These are phyloP conservation scores for Oryza punctata DNA, from an alignment of 176 grass and related monocot genomes.

Conservation along the genomic window DNA sequence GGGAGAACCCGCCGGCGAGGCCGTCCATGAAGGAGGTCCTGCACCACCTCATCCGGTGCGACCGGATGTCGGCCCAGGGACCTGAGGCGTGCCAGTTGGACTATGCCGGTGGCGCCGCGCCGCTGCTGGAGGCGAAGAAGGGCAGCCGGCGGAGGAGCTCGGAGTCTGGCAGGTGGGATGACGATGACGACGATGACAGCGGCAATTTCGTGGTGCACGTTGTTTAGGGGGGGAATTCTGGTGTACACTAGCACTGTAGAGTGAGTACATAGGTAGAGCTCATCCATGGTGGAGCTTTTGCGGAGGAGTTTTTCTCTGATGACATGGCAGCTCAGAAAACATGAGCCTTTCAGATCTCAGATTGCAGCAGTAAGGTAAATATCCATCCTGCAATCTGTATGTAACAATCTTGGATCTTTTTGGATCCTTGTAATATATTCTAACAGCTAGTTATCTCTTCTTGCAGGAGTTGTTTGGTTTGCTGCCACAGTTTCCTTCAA, in stretches of 20 bases:
- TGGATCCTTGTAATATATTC: neutral
- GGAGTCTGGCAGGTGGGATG: conserved; percentile 34
- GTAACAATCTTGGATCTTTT: neutral
- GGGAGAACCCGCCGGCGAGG: conserved; percentile 45
- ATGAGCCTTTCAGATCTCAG: neutral
- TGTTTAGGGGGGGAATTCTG: conserved; percentile 21
- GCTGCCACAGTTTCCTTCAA: neutral
- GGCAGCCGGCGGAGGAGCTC: conserved; percentile 38
- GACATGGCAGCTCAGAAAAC: neutral
- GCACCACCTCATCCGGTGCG: conserved; percentile 44
- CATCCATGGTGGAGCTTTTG: neutral
- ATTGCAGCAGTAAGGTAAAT: neutral
- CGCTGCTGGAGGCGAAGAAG: conserved; percentile 39
- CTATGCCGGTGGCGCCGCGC: neutral
- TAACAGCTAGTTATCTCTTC: neutral
- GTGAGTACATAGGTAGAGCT: neutral
- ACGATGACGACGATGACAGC: conserved; percentile 30
- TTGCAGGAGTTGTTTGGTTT: neutral
- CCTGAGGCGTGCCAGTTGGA: conserved; percentile 5
- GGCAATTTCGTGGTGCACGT: conserved; percentile 49
- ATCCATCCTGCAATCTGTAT: neutral
- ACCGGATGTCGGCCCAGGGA: conserved; percentile 18
- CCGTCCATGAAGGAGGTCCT: conserved; percentile 77
- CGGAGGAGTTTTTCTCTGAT: neutral
- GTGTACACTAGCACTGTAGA: neutral